A percentile compares a stretch with the other conserved stretches of the same genome.
phyloP scores from a whole-genome alignment of 768 basidiomycete genomes.

The Lentinus tigrinus region DNA sequence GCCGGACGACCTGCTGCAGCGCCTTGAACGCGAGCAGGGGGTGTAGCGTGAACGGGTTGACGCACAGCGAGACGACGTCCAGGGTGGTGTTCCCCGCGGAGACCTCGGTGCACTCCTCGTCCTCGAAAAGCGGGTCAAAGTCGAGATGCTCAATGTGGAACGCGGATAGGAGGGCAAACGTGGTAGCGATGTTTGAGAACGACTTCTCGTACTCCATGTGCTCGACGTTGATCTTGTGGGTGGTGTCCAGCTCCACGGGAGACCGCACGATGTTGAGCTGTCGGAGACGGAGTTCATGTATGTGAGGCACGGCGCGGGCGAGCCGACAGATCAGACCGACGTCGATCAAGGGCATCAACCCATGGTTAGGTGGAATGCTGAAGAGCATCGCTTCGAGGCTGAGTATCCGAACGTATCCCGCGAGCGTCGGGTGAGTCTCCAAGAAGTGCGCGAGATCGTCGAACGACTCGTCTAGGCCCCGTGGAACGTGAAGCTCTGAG shows the following conservation, averaged over 20 bases:
- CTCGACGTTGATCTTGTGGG: background rate
- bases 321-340: background rate
- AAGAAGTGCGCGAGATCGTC: background rate
- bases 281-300: background rate
- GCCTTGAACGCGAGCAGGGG: background rate
- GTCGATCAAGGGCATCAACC: background rate
- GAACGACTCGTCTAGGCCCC: background rate
- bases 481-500: background rate
- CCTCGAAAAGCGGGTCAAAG: background rate
- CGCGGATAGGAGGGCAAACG: background rate
- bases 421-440: background rate
- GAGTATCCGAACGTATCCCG: background rate
- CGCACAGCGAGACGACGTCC: background rate
- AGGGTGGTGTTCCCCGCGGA: background rate
- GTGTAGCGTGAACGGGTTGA: background rate
- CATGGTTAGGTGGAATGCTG: background rate
- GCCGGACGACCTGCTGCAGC: background rate
- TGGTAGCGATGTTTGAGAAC: background rate
- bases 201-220: conserved; percentile 1
- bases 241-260: background rate
- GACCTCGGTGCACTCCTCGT: background rate
- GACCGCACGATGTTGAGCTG: background rate
- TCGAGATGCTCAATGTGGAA: background rate
- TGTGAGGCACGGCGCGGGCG: background rate
- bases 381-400: conserved; percentile 2